Base-by-base conservation (phyloP, 106 monocot species). In the Iris macrosiphon region DNA sequence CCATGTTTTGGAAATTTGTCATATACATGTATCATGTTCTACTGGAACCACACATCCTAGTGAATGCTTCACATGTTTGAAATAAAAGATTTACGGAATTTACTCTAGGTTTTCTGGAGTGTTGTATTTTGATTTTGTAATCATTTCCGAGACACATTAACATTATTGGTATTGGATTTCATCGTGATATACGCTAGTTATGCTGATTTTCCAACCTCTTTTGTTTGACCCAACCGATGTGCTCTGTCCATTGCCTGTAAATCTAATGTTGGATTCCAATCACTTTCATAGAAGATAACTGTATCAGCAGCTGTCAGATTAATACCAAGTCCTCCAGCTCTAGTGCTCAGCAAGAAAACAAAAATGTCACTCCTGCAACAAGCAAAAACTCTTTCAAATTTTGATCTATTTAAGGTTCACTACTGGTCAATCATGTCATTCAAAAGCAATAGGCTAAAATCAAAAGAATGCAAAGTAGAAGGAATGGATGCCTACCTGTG, bases 241-340 rank as follows among this genome's bases (percentile, higher is more conserved):
- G 96, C 90, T 71, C 96, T 90, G 53, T 96, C 96, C 96, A 96
- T 96, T 46, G 96, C 96, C 35, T 96, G 96, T 34, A 90, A 66
- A 71, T 96, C 96, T 52, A 89, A 61, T 13, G 89, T 89, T 57
- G 95, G 95, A 62, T 96, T 89, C 95, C 89, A 89, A 65, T 89
- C 96, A 72, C 75, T 96, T 75, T 96, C 96, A 70, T 96, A 96
- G 32, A 96, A 96, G 44, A 96, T 96, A 50, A 96, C 96, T 45
- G 96, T 96, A 61, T 96, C 96, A 64, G 90, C 96, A 57, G 96
- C 96, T 6, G 96, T 96, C 59, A 96, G 55, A 59, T 96, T 96
- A 20, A 96, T 96, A 75, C 96, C 96, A 31, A 96, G 72, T 18
- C 96, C 96, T 73, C 96, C 90, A 55, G 96, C 96, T 80, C 96